Evolutionary conservation across 257 asterid genomes (phyloP), one percentile per base, ranked within the genome.

Genomic region (Rauvolfia tetraphylla): DNA sequence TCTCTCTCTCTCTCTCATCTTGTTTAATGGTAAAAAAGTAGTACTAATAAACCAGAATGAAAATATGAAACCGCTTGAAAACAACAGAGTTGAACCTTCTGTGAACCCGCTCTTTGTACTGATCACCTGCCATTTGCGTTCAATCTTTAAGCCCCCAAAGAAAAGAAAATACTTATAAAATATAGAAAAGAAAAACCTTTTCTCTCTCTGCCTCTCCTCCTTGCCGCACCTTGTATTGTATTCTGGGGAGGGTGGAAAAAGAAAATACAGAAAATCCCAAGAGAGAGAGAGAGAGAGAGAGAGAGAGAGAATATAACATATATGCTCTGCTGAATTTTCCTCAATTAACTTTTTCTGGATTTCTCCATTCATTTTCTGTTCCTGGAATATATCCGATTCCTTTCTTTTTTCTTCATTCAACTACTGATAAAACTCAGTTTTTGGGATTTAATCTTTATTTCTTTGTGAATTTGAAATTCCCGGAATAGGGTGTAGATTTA

Each of bases 61-160:
- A 20, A 41, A 57, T 18, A 68, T 57, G 59, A 77, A 70, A 69
- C 76, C 63, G 65, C 71, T 70, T 77, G 36, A 58, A 34, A 34
- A 65, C 29, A 20, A 65, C 15, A n/a, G 49, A 3, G 71, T 66
- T 78, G 81, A 61, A 59, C 65, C 76, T 77, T 77, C 76, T 57
- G 25, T 10, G 83, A 87, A 80, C 82, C 85, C 86, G 82, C 79
- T 81, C 82, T 84, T 82, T 80, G 90, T 83, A 88, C 84, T 75
- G 81, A 77, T 74, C 79, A 85, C 86, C 89, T 86, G 88, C 87
- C 88, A 78, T 62, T 71, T 38, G 74, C 62, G 29, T 68, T 75
- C 81, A 73, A 61, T 10, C 65, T 66, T 67, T 81, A 3, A 13
- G 14, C 53, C 23, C 33, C 14, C 15, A 75, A 72, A 11, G 51